These are phyloP conservation scores for Castanea mollissima DNA, from an alignment of 306 rosid species.

Conservation along the genomic window DNA sequence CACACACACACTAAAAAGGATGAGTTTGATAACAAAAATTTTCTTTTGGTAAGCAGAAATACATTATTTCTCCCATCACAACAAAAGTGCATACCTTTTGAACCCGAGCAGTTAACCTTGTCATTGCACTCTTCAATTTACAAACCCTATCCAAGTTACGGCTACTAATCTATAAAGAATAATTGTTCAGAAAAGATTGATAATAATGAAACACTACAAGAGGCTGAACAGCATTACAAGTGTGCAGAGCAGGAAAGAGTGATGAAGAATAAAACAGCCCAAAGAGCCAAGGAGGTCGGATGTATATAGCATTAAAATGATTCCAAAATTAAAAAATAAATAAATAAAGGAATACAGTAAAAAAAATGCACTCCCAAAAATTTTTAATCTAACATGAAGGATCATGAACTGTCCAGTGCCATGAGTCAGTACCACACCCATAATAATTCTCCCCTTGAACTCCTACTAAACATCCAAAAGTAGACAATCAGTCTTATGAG, in stretches of 20 bases:
- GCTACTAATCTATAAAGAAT: conserved; percentile 68
- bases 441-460: not conserved
- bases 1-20: not conserved
- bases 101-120: conserved; percentile 95
- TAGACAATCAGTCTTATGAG: not conserved
- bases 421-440: not conserved
- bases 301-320: not conserved
- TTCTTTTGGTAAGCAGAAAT: not conserved
- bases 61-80: not conserved
- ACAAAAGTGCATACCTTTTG: conserved; percentile 65
- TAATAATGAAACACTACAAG: not conserved
- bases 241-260: not conserved
- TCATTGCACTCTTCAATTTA: conserved; percentile 94
- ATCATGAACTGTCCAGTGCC: not conserved
- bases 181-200: conserved; percentile 18
- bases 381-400: not conserved
- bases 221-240: not conserved
- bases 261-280: not conserved
- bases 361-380: not conserved
- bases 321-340: not conserved
- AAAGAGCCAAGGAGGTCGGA: not conserved
- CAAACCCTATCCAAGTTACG: conserved; percentile 98
- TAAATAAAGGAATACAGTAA: not conserved
- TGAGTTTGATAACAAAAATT: not conserved
- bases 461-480: not conserved